Evolutionary conservation across 2,329 filamentous ascomycete species (phyloP).

Genomic region (Talaromyces sp.): DNA sequence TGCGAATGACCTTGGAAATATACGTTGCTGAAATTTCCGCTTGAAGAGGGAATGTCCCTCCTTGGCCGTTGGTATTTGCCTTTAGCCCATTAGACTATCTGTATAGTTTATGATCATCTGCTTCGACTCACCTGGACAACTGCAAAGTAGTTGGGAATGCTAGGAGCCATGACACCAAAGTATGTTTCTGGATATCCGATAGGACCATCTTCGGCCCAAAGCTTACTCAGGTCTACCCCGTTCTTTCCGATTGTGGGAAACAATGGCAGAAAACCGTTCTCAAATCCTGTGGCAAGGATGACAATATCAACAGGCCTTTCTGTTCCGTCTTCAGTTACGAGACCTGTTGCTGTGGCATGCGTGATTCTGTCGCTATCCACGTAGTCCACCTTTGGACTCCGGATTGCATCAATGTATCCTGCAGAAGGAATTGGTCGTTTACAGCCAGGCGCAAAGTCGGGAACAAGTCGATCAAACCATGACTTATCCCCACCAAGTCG

Average conservation of each 20-base stretch:
- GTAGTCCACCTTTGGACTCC: slow-evolving; percentile 10
- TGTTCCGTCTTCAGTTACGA: slow-evolving; percentile 7
- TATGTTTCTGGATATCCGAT: slow-evolving; percentile 15
- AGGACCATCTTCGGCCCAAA: slow-evolving; percentile 5
- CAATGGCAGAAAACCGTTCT: slow-evolving; percentile 2
- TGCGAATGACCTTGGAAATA: slow-evolving; percentile 14
- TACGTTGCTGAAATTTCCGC: slow-evolving; percentile 6
- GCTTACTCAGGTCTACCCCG: slow-evolving; percentile 3
- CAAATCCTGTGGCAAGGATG: slow-evolving; percentile 5
- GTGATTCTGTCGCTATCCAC: slow-evolving; percentile 5
- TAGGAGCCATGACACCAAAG: slow-evolving; percentile 14
- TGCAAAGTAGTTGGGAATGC: slow-evolving; percentile 15
- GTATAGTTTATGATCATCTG: neutral
- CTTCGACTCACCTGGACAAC: slow-evolving; percentile 3
- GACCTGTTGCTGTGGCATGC: slow-evolving; percentile 11
- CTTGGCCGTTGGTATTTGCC: slow-evolving; percentile 11
- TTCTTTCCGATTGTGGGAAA: slow-evolving; percentile 14
- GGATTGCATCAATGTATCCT: slow-evolving; percentile 12
- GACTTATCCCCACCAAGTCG: slow-evolving; percentile 1
- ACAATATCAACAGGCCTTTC: slow-evolving; percentile 10
- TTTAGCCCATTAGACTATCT: neutral
- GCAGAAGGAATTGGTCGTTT: slow-evolving; percentile 12
- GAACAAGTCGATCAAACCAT: slow-evolving; percentile 3
- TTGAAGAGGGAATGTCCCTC: slow-evolving; percentile 15
- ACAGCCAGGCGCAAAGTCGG: slow-evolving; percentile 11